Conservation (phyloP, 441 rosid species). For the Jatropha multifida region DNA sequence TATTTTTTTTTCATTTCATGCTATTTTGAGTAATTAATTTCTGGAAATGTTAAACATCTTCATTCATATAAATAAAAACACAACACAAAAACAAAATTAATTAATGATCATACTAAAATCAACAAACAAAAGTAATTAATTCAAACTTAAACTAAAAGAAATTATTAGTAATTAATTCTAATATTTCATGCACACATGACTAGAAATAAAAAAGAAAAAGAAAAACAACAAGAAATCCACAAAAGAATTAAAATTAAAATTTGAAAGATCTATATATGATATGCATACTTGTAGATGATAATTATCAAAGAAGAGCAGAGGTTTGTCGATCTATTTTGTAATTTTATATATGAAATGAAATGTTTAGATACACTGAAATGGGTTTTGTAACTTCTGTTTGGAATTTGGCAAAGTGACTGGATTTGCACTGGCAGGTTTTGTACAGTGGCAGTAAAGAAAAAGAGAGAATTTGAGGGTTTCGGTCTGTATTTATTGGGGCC, state of each 20-base stretch:
- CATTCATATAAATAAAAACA: no score
- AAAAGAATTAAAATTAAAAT: neutral
- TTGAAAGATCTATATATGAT: neutral
- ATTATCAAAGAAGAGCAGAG: neutral
- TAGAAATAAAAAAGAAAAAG: neutral
- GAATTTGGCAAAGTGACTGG: conserved; percentile 1
- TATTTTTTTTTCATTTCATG: neutral
- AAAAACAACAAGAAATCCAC: neutral
- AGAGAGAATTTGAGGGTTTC: no score
- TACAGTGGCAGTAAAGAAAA: neutral
- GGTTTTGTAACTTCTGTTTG: neutral
- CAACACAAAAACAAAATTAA: no score
- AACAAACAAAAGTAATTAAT: no score
- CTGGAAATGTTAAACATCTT: neutral
- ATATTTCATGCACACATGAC: neutral
- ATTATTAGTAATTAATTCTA: neutral
- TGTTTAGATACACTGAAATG: neutral
- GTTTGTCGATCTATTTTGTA: neutral
- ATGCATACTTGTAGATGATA: neutral
- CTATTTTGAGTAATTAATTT: neutral
- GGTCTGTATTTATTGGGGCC: neutral
- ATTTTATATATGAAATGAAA: neutral
- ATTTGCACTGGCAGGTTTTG: neutral
- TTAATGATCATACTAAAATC: no score
- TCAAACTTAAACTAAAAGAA: neutral